Base-by-base conservation (phyloP, 371 early-diverging fungal genomes). In the Actinomortierella wolfii region DNA sequence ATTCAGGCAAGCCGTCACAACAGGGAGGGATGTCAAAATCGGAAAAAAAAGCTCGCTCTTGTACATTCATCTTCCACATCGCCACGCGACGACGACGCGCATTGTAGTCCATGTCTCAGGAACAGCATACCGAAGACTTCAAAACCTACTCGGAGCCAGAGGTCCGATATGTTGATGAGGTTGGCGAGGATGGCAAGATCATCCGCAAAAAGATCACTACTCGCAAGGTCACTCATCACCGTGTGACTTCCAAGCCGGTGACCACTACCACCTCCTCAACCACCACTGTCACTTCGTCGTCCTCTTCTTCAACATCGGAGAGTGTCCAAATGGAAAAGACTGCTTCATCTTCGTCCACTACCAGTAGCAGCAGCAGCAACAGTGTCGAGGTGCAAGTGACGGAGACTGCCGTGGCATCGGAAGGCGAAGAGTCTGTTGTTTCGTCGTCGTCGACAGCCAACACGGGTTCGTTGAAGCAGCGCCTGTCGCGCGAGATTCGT, bases 171-270 rank as follows among this genome's bases (percentile, higher is more conserved):
- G 23, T 59, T 43, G 67, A 73, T 21, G 74, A 73, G 46, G 14
- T 51, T 14, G 63, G 45, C 34, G 59, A 58, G 14, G 74, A 73
- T 48, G 74, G 74, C 41, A 15, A 56, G 41, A 47, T 56, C 28
- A 9, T 63, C 20, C 62, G 67, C 26, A 73, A 59, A 42, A 73
- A 59, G 44, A 67, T 55, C 45, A 71, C 57, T 17, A 73, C 54
- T 17, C 67, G 74, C 53, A 62, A 42, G 26, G 58, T 65, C 62
- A 67, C 67, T 34, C 34, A 34, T 34, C 34, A 34, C 34, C 4
- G 11, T 6, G 34, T 34, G 34, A 34, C 34, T 11, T 4, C 34
- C 34, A 62, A 49, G 26, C 60, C 54, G 15, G 45, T 63, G 50
- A 25, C 62, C 15, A 41, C 59, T n/a, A 42, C 68, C n/a, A 61